A percentile compares a stretch with the other conserved stretches of the same genome.
Evolutionary conservation across 495 filamentous ascomycete species (phyloP).

Genomic region (Podospora australis): DNA sequence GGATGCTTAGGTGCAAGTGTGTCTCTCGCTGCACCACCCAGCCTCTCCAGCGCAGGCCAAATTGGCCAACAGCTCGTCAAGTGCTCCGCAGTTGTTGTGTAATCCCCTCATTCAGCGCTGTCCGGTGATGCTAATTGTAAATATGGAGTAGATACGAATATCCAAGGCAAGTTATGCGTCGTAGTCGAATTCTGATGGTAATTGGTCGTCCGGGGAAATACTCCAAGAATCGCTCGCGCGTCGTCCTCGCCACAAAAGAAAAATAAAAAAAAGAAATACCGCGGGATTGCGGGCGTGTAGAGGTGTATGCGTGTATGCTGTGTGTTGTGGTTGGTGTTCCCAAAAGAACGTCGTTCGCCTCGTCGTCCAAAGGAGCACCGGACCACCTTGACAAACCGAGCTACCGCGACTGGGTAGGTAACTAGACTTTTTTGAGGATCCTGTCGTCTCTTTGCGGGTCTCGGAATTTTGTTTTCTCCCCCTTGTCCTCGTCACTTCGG

Average conservation of each 20-base stretch:
- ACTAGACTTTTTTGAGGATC: conserved; percentile 19
- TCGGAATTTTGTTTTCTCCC: conserved; percentile 15
- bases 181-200: too few relatives aligned
- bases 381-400: conserved; percentile 9
- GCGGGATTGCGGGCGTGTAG: not conserved
- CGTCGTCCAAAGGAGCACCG: not conserved
- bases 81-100: not conserved
- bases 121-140: too few relatives aligned
- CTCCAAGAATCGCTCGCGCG: not conserved
- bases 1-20: conserved; percentile 1
- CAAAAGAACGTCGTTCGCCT: too few relatives aligned
- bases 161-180: too few relatives aligned
- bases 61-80: conserved; percentile 12
- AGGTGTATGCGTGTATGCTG: conserved; percentile 4
- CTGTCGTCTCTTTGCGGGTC: conserved; percentile 5
- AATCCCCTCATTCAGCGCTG: not conserved
- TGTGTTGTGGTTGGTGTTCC: conserved; percentile 1
- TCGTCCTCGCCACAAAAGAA: not conserved
- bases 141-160: too few relatives aligned
- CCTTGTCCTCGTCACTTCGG: conserved; percentile 5
- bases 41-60: conserved; percentile 17
- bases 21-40: conserved; percentile 8
- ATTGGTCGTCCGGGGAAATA: too few relatives aligned
- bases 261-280: too few relatives aligned
- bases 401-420: conserved; percentile 8